Evolutionary conservation across 345 rosid species (phyloP).

Genomic region (Citrus sp.): DNA sequence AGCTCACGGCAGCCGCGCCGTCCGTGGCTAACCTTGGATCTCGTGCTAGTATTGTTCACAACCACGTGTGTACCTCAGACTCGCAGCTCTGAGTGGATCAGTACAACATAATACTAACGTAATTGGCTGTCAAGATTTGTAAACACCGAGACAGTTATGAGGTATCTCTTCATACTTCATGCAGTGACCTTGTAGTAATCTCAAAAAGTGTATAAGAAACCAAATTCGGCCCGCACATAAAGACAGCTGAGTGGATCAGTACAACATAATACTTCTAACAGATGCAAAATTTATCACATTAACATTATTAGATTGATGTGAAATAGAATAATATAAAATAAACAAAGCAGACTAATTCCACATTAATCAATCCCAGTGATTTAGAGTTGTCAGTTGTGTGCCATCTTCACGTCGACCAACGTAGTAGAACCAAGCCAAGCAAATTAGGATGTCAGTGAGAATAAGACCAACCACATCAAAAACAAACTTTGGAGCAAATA

Average conservation of each 20-base stretch:
- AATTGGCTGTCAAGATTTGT: too few relatives aligned
- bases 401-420: constrained; percentile 5
- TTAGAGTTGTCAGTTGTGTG: neutral
- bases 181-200: neutral
- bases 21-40: too few relatives aligned
- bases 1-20: too few relatives aligned
- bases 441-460: constrained; percentile 57
- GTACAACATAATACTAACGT: too few relatives aligned
- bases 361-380: neutral
- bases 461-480: constrained; percentile 74
- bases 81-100: too few relatives aligned
- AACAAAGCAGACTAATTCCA: neutral
- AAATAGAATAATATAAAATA: neutral
- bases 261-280: neutral
- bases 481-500: constrained; percentile 91
- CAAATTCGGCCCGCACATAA: neutral
- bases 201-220: neutral
- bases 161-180: neutral
- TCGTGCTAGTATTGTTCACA: too few relatives aligned
- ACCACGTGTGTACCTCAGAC: too few relatives aligned
- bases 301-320: too few relatives aligned
- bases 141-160: neutral
- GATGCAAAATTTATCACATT: too few relatives aligned
- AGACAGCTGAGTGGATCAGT: neutral
- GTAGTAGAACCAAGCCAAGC: constrained; percentile 63